phyloP scores from a whole-genome alignment of 2,329 filamentous ascomycete species.

The Cercospora sp. region DNA sequence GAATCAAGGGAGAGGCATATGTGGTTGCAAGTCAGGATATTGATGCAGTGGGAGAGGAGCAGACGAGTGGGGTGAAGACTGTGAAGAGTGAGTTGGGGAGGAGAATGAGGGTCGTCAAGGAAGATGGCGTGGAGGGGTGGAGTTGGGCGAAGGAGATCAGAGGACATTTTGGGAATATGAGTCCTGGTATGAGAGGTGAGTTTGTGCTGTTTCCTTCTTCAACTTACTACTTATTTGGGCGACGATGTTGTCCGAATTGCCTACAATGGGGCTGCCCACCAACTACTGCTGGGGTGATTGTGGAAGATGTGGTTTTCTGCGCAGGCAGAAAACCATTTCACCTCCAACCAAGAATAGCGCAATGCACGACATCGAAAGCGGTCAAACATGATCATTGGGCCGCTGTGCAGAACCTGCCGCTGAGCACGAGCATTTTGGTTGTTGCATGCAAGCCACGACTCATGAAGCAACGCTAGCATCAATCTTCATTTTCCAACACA shows the following conservation, averaged over 20 bases:
- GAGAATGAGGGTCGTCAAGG: conserved; percentile 62
- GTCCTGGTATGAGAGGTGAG: conserved; percentile 72
- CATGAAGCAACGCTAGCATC: conserved; percentile 2
- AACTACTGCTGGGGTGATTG: background rate
- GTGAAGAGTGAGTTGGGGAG: conserved; percentile 61
- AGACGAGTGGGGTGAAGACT: conserved; percentile 56
- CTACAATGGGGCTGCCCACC: background rate
- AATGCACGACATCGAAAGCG: background rate
- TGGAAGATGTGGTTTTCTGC: background rate
- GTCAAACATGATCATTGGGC: conserved; percentile 3
- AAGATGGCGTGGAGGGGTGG: conserved; percentile 58
- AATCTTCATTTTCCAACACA: background rate
- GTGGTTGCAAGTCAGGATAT: conserved; percentile 68
- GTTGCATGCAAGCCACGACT: conserved; percentile 16
- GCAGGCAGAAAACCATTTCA: background rate
- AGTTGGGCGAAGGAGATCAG: conserved; percentile 78
- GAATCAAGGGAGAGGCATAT: conserved; percentile 73
- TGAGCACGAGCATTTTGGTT: conserved; percentile 10
- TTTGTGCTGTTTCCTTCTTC: background rate
- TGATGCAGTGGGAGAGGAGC: conserved; percentile 49
- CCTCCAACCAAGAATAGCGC: background rate
- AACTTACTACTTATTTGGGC: background rate
- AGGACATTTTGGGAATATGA: conserved; percentile 86
- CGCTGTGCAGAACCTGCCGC: background rate
- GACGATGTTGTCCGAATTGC: conserved; percentile 5